These are phyloP conservation scores for Cenchrus americanus DNA, from an alignment of 176 grass and related monocot genomes.

Conservation along the genomic window DNA sequence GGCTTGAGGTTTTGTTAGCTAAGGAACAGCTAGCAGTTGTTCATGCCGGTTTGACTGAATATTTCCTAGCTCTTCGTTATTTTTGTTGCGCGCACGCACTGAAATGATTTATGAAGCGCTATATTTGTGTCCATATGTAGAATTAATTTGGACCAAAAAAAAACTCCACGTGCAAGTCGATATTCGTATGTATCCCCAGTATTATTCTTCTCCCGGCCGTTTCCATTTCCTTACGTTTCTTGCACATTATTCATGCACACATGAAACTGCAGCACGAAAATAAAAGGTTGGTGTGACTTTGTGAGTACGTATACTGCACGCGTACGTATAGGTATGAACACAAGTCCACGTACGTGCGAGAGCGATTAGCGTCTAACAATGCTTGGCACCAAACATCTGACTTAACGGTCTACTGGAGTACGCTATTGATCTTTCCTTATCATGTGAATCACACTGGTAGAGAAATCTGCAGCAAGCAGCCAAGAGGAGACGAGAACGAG, in stretches of 20 bases:
- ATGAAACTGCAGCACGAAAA: neutral
- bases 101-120: neutral
- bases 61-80: neutral
- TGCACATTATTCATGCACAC: neutral
- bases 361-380: neutral
- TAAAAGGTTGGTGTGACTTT: too few relatives aligned
- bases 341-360: neutral
- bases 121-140: neutral
- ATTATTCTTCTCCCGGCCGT: neutral
- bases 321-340: too few relatives aligned
- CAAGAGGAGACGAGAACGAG: neutral
- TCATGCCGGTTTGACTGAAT: neutral
- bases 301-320: too few relatives aligned
- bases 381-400: neutral
- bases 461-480: conserved; percentile 13
- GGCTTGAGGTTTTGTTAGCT: neutral
- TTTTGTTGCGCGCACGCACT: neutral
- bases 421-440: neutral
- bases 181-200: too few relatives aligned
- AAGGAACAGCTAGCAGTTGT: neutral
- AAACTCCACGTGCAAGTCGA: neutral
- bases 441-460: neutral
- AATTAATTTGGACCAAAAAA: neutral
- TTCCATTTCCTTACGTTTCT: neutral
- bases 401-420: neutral